phyloP scores from a whole-genome alignment of 2,329 filamentous ascomycete genomes.

The Stachybotrys chlorohalonatus region DNA sequence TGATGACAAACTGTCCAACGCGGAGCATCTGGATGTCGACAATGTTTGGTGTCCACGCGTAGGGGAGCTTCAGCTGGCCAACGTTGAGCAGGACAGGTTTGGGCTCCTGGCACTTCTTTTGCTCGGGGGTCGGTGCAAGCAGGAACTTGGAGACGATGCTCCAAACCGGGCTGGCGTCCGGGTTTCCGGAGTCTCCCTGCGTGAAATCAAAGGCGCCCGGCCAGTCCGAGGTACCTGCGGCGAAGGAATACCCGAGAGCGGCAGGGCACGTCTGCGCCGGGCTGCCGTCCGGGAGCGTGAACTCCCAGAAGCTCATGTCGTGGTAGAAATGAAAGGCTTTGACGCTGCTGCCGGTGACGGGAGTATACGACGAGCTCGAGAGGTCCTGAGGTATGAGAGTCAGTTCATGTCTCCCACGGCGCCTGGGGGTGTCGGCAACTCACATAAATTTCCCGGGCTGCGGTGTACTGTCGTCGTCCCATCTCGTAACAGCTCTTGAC shows the following conservation, averaged over 20 bases:
- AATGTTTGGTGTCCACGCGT: slow-evolving; percentile 84
- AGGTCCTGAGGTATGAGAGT: slow-evolving; percentile 35
- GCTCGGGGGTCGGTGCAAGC: slow-evolving; percentile 59
- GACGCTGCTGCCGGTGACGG: slow-evolving; percentile 56
- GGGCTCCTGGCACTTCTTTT: slow-evolving; percentile 65
- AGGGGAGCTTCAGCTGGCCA: slow-evolving; percentile 68
- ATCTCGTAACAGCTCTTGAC: slow-evolving; percentile 69
- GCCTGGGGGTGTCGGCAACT: slow-evolving; percentile 7
- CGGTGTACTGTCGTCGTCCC: slow-evolving; percentile 60
- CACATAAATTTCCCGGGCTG: slow-evolving; percentile 38
- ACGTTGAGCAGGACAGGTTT: slow-evolving; percentile 87
- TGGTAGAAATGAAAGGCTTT: slow-evolving; percentile 80
- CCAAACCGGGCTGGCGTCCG: slow-evolving; percentile 69
- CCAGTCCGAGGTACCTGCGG: slow-evolving; percentile 84
- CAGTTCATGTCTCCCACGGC: background rate
- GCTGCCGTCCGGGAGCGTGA: slow-evolving; percentile 64
- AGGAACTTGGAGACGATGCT: slow-evolving; percentile 62
- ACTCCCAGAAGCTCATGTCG: slow-evolving; percentile 68
- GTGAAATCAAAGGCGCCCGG: slow-evolving; percentile 91
- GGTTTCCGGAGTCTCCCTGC: slow-evolving; percentile 68
- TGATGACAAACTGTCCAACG: slow-evolving; percentile 74
- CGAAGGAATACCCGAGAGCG: slow-evolving; percentile 85
- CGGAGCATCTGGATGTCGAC: slow-evolving; percentile 82
- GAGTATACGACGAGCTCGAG: slow-evolving; percentile 33
- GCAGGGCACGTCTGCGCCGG: slow-evolving; percentile 71